Evolutionary conservation across 306 rosid genomes (phyloP).

Genomic region (Cyclanthera cordifolia): DNA sequence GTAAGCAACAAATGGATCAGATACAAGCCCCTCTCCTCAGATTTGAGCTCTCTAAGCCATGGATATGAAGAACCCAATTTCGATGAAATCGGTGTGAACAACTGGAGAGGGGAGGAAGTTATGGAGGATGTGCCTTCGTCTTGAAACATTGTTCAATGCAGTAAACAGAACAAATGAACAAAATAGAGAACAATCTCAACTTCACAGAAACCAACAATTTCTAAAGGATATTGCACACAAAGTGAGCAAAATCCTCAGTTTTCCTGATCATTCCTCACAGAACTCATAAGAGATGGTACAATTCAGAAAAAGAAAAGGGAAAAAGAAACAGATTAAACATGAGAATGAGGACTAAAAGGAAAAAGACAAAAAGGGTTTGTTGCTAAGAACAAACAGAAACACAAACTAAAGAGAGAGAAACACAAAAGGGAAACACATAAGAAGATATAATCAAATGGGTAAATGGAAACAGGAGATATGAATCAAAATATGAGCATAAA

Average conservation of each 20-base stretch:
- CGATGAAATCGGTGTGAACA: conserved; percentile 51
- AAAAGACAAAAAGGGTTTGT: conserved; percentile 5
- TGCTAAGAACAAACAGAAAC: background rate
- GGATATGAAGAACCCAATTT: conserved; percentile 57
- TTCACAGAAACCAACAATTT: conserved; percentile 3
- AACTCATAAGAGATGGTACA: background rate
- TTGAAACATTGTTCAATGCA: conserved; percentile 40
- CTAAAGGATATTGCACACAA: background rate
- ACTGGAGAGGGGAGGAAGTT: conserved; percentile 46
- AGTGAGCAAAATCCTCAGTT: background rate
- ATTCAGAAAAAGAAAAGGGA: background rate
- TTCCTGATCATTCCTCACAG: background rate
- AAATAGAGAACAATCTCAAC: conserved; percentile 12
- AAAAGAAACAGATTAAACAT: background rate
- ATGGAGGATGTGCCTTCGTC: conserved; percentile 66
- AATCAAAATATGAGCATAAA: background rate
- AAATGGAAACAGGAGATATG: background rate
- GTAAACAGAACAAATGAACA: conserved; percentile 24
- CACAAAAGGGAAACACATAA: background rate
- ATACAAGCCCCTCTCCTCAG: conserved; percentile 69
- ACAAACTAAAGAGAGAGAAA: background rate
- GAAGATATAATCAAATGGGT: conserved; percentile 6
- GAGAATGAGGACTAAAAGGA: background rate
- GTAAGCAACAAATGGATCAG: conserved; percentile 63
- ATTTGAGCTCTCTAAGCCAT: conserved; percentile 60